These are phyloP conservation scores for Colletotrichum theobromicola DNA, from an alignment of 2,329 filamentous ascomycete genomes.

Conservation along the genomic window DNA sequence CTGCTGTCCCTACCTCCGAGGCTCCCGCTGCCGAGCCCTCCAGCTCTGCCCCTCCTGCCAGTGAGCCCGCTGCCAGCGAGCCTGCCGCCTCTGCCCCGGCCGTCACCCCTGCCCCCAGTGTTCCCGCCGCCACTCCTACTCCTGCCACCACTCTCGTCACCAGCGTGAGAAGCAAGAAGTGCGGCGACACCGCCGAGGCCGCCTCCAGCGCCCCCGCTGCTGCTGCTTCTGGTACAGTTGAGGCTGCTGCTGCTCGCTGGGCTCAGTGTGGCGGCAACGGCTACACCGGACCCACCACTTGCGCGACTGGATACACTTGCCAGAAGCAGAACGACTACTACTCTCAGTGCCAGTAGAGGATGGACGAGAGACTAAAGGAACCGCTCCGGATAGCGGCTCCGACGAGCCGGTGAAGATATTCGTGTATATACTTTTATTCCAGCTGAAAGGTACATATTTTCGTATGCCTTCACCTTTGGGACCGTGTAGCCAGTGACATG, in stretches of 20 bases:
- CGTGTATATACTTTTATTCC: constrained; percentile 12
- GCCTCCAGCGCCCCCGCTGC: neutral
- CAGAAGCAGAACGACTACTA: constrained; percentile 44
- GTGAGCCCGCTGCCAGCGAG: neutral
- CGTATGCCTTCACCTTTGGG: neutral
- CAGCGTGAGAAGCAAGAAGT: constrained; percentile 9
- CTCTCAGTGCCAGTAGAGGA: constrained; percentile 42
- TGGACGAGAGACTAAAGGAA: neutral
- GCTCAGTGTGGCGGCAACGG: constrained; percentile 43
- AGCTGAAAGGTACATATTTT: neutral
- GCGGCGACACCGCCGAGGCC: neutral
- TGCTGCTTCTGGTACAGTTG: constrained; percentile 16
- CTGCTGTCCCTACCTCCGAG: neutral
- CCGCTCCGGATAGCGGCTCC: neutral
- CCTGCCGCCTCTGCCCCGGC: neutral
- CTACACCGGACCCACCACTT: constrained; percentile 40
- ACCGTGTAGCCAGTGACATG: neutral
- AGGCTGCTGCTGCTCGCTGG: constrained; percentile 29
- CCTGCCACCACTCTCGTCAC: constrained; percentile 6
- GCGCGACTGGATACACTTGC: constrained; percentile 39
- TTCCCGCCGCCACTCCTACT: neutral
- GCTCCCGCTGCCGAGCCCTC: neutral
- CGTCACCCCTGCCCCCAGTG: neutral
- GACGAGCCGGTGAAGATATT: neutral
- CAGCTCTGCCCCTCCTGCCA: neutral